Conservation (phyloP, 192 early-diverging fungal species). For the Coemansia sp. region DNA sequence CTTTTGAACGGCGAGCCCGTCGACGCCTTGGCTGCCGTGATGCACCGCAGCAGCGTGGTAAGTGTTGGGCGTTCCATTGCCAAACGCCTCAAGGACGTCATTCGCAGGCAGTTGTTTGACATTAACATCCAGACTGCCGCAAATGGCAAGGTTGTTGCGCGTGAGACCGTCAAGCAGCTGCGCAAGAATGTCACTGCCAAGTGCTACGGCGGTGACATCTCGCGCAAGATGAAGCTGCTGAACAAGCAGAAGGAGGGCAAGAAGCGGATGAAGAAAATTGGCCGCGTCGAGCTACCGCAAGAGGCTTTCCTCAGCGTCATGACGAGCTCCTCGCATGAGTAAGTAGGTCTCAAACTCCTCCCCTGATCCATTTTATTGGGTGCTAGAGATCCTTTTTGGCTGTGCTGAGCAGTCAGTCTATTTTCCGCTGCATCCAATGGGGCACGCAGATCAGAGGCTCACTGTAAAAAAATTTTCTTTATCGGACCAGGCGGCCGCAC, state of each 20-base stretch:
- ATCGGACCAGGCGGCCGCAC: not conserved
- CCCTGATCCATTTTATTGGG: not conserved
- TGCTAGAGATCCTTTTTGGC: no score
- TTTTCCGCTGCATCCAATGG: not conserved
- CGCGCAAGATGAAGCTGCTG: constrained; percentile 97
- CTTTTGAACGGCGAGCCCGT: constrained; percentile 89
- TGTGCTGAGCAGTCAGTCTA: no score
- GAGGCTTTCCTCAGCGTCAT: constrained; percentile 77
- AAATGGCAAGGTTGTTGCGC: constrained; percentile 80
- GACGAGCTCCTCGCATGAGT: constrained; percentile 14
- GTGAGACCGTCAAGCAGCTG: constrained; percentile 84
- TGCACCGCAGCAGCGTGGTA: constrained; percentile 74
- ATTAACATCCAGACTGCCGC: constrained; percentile 89
- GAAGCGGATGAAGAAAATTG: constrained; percentile 89
- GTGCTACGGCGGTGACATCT: constrained; percentile 96
- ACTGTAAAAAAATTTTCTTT: not conserved
- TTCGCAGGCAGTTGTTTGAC: constrained; percentile 91
- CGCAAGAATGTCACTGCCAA: constrained; percentile 97
- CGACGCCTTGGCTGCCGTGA: constrained; percentile 89
- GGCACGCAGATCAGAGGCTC: not conserved
- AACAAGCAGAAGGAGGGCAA: constrained; percentile 96
- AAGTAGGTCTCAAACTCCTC: not conserved
- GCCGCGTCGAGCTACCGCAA: constrained; percentile 89
- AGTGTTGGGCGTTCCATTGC: constrained; percentile 81
- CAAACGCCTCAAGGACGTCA: constrained; percentile 77